Evolutionary conservation across 352 stramenopile genomes (phyloP), one percentile per base, ranked within the genome.

Genomic region (Chrysophaeum taylorii): DNA sequence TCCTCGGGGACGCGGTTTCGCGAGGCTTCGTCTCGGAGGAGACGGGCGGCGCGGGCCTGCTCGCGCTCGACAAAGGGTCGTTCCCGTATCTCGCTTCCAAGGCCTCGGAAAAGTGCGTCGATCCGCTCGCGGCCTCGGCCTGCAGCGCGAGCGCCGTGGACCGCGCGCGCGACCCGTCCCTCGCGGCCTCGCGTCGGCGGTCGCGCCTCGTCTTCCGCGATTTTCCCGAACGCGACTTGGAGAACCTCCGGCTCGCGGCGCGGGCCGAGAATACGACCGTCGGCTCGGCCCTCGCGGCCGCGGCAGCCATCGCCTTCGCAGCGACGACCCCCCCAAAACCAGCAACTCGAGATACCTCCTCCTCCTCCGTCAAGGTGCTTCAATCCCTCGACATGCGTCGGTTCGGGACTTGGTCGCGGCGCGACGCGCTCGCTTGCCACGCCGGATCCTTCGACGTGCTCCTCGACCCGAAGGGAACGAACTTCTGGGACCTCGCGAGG

Each of bases 351-450:
- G n/a, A n/a, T n/a, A n/a, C n/a, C n/a, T n/a, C n/a, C n/a, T n/a
- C n/a, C n/a, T n/a, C n/a, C n/a, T n/a, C n/a, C 68, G 85, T 86
- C 76, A 86, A 86, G 71, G 69, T 87, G 12, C 75, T 87, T 31
- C 80, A 89, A 77, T 82, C 75, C 0, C 69, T 89, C 21, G 79
- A 87, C 73, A 87, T 84, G 78, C 70, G 81, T 42, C 70, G 80
- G 18, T 89, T 84, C 69, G 80, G 76, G 7, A n/a, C n/a, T n/a
- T n/a, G n/a, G n/a, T n/a, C n/a, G n/a, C n/a, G n/a, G n/a, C 45
- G 9, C 9, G 57, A 66, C 57, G 33, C 1, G 14, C 57, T 66
- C 57, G 57, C 35, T 5, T 66, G 57, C 57, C 35, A 45, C 33
- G 57, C 57, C 33, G 57, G 57, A 23, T 66, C 57, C 57, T 38